Base-by-base conservation (phyloP, 2,329 filamentous ascomycete genomes). In the Arachnopeziza araneosa region DNA sequence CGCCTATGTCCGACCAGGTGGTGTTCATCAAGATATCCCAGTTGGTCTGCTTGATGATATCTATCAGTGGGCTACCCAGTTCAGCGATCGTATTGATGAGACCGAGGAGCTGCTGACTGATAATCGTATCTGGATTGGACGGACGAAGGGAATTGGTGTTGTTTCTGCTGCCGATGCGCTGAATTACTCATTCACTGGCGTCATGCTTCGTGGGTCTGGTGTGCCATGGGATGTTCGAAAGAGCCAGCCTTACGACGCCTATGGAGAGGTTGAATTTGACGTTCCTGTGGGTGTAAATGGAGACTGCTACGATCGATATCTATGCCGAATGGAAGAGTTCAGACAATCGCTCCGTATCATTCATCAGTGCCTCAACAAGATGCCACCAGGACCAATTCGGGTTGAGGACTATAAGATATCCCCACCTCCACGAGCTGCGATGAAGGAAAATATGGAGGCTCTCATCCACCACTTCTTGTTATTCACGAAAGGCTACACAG, bases 361-460 rank as follows among this genome's bases (percentile, higher is more conserved):
- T 74, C 88, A 96, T 82, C 96, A 99, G 78, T 99, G 96, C 77
- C 80, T 99, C 70, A 98, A 99, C 83, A 91, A 99, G 82, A 99
- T 99, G 91, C 93, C 96, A 54, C 83, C 90, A 54, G 95, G 95
- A 26, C 95, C 95, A 56, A 85, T 98, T 73, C 90, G 93, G 68
- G 91, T 97, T 50, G 95, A 99, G 78, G 95, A 99, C 78, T 99
- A 98, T 86, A 99, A 99, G 85, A 85, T 99, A 72, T 89, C 91
- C 2, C 95, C 95, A 23, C 95, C 95, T 64, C 96, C 95, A n/a
- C 88, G 95, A 72, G 83, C 91, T 52, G 95, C 95, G 72, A 99
- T 99, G 95, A 99, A 99, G 85, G 95, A 99, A 85, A 99, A 99
- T 82, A 99, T 99, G 96, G 95, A 99, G 80, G 93, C 95, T 49